Evolutionary conservation across 108 stramenopile species (phyloP).

Genomic region (Cylindrotheca closterium): DNA sequence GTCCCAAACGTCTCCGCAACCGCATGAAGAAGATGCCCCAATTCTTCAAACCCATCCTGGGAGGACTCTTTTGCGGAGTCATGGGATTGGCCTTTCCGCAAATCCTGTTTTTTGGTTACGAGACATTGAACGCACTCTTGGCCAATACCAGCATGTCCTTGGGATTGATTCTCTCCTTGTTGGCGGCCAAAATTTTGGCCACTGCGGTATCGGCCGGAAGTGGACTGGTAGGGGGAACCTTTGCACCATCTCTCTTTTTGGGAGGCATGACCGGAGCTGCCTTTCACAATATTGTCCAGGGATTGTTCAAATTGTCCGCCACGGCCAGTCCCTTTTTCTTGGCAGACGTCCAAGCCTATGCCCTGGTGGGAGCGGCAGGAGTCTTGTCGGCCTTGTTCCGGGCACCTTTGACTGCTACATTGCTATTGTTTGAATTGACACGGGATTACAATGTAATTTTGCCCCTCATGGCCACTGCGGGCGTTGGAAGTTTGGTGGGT

Average conservation of each 20-base stretch:
- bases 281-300: slow-evolving; percentile 39
- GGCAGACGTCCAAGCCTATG: slow-evolving; percentile 83
- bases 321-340: slow-evolving; percentile 17
- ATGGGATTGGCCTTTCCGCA: slow-evolving; percentile 80
- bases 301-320: slow-evolving; percentile 8
- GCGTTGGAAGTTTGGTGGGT: slow-evolving; percentile 46
- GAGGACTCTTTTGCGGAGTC: slow-evolving; percentile 72
- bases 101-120: slow-evolving; percentile 93
- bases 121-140: slow-evolving; percentile 87
- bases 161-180: slow-evolving; percentile 50
- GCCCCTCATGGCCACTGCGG: slow-evolving; percentile 79
- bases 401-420: slow-evolving; percentile 84
- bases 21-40: slow-evolving; percentile 46
- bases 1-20: slow-evolving; percentile 46
- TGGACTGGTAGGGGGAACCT: slow-evolving; percentile 91
- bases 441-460: slow-evolving; percentile 90
- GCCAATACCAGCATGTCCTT: slow-evolving; percentile 48
- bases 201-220: slow-evolving; percentile 83
- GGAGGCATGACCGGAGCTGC: slow-evolving; percentile 89
- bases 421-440: slow-evolving; percentile 90
- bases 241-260: slow-evolving; percentile 90
- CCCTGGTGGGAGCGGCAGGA: slow-evolving; percentile 90
- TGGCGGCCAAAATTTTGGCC: slow-evolving; percentile 64
- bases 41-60: slow-evolving; percentile 64
- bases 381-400: slow-evolving; percentile 86